A percentile compares a stretch with the other conserved stretches of the same genome.
Evolutionary conservation across 768 basidiomycete genomes (phyloP).

Genomic region (button mushroom (Agaricus bisporus)): DNA sequence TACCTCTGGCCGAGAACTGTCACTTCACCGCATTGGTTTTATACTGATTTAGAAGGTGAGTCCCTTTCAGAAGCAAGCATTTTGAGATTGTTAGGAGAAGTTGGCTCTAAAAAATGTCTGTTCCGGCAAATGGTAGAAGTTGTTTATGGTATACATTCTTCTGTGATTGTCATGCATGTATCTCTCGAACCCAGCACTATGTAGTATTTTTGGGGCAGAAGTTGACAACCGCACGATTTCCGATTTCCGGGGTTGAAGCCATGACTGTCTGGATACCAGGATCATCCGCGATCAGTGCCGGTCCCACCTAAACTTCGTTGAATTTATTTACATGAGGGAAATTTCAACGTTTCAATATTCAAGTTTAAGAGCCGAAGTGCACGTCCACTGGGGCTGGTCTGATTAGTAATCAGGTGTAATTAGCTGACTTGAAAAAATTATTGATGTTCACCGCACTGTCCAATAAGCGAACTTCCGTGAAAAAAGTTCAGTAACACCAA

Average conservation of each 20-base stretch:
- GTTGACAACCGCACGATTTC: too few relatives aligned
- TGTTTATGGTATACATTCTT: not conserved
- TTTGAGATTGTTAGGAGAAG: not conserved
- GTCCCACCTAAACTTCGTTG: too few relatives aligned
- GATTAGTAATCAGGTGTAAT: too few relatives aligned
- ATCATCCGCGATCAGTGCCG: too few relatives aligned
- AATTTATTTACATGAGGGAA: too few relatives aligned
- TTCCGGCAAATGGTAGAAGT: not conserved
- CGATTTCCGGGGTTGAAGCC: too few relatives aligned
- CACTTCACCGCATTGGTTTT: not conserved
- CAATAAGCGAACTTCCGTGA: not conserved
- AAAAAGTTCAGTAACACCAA: not conserved
- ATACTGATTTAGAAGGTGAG: conserved; percentile 6
- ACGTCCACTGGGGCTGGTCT: too few relatives aligned
- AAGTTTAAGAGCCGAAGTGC: too few relatives aligned
- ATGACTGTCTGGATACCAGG: too few relatives aligned
- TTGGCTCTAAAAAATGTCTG: not conserved
- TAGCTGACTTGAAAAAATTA: not conserved
- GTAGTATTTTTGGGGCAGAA: too few relatives aligned
- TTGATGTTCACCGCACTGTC: not conserved
- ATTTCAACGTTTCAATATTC: too few relatives aligned
- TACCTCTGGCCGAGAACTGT: not conserved
- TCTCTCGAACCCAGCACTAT: not conserved
- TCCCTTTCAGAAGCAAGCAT: not conserved
- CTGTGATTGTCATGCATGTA: not conserved